phyloP scores from a whole-genome alignment of 768 basidiomycete genomes.

The Russula griseocarnosa region DNA sequence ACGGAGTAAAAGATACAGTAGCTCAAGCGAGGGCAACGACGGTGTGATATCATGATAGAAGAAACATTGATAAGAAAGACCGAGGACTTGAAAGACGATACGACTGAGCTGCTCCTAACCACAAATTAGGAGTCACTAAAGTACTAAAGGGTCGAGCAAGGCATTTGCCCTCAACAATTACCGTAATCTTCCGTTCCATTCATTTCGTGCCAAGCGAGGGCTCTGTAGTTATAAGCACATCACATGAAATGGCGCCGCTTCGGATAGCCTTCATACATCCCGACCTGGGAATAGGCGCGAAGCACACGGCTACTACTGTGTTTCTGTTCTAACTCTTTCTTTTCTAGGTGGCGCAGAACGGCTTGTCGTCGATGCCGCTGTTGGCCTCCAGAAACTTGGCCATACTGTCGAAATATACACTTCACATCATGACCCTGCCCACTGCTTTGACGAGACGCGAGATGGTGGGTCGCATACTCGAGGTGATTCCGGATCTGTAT shows the following conservation, averaged over 20 bases:
- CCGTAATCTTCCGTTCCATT: too few relatives aligned
- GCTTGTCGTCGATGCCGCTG: constrained; percentile 90
- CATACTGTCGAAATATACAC: constrained; percentile 90
- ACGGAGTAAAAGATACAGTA: too few relatives aligned
- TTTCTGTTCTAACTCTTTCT: neutral
- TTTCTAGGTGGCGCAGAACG: constrained; percentile 87
- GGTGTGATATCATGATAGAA: too few relatives aligned
- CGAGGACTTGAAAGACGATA: too few relatives aligned
- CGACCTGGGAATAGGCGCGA: constrained; percentile 85
- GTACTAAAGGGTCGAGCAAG: too few relatives aligned
- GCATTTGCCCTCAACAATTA: too few relatives aligned
- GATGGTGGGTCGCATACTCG: constrained; percentile 55
- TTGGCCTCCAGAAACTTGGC: constrained; percentile 79
- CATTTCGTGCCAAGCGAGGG: neutral
- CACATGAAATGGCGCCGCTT: constrained; percentile 29
- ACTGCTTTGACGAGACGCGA: constrained; percentile 91
- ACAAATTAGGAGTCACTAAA: too few relatives aligned
- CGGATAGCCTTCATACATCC: constrained; percentile 87
- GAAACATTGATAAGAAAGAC: too few relatives aligned
- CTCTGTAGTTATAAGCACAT: neutral
- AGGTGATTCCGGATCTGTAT: neutral
- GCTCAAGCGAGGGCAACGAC: too few relatives aligned
- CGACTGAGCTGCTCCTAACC: too few relatives aligned
- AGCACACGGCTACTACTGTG: constrained; percentile 8
- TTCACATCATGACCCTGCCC: constrained; percentile 79